Evolutionary conservation across 2,329 filamentous ascomycete genomes (phyloP), one percentile per base, ranked within the genome.

Genomic region (Alternaria brassicicola): DNA sequence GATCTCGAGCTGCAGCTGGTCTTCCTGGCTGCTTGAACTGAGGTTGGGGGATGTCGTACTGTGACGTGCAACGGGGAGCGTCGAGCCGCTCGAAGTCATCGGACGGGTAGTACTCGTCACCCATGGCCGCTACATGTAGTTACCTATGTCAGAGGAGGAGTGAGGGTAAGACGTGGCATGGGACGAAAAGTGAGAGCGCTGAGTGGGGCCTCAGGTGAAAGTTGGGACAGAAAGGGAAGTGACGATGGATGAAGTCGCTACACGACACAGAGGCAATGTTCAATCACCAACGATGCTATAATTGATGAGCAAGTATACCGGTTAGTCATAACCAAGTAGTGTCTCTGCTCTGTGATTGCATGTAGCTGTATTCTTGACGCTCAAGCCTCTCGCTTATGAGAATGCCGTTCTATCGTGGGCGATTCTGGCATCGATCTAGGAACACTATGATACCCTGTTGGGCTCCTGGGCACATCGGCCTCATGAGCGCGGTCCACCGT

Each of bases 401-500:
- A 67, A 10, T 67, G 62, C 31, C 59, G 57, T 47, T 71, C 71
- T 12, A 57, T 39, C 2, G 66, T 69, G 5, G 72, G 73, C 3
- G 66, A 73, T 2, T 53, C 64, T 0, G 73, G 66, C 21, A 66
- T 59, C 13, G 68, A 70, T 21, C 48, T 62, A 19, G 54, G 52
- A 10, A 53, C 30, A 6, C 38, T 51, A 31, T 67, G 62, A 17
- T 45, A 31, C 47, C 65, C 59, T 3, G 52, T 36, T 8, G 66
- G 66, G 21, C 57, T 64, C 9, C 56, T 61, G 13, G 52, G 52
- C 30, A 59, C 39, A 33, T n/a, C 26, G 35, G 54, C 58, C 28
- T 66, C 61, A 28, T 68, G 52, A n/a, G 70, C 54, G 26, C 64
- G 63, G 28, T 86, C 86, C 38, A 88, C 84, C 12, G 83, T 83